Evolutionary conservation across 2,329 filamentous ascomycete species (phyloP), one percentile per base, ranked within the genome.

Genomic region (Neobulgaria alba): DNA sequence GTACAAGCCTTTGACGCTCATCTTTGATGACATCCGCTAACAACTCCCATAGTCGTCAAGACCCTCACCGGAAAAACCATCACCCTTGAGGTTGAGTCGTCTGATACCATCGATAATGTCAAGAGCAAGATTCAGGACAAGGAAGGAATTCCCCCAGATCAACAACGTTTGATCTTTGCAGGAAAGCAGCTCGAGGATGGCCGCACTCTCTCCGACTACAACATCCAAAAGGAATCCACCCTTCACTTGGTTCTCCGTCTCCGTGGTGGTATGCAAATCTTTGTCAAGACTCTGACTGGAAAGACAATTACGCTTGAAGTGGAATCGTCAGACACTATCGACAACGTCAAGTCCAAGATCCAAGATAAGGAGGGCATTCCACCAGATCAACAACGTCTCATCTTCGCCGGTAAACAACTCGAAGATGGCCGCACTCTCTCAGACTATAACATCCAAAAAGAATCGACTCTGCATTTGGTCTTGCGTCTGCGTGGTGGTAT

Each of bases 41-140:
- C 78, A 21, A 77, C 73, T 7, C 16, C 10, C 30, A 15, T 8
- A 56, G 48, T 89, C 52, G 84, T 89, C 60, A 89, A 89, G 75
- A 89, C 85, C 0, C 67, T 90, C 1, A 90, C 85, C 0, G 89
- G 89, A 48, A 95, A 95, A 73, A 95, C 89, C 0, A 95, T 95
- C 54, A 95, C 89, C 82, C 89, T 98, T 62, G 90, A 98, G 86
- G 92, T 96, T 73, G 90, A 96, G 82, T 95, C 88, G 63, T 90
- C 83, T 65, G 92, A 98, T 73, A 96, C 90, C 66, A 96, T 96
- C 73, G 90, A 96, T 82, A 96, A 95, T 50, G 89, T 95, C 1
- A 95, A 95, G 71, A 75, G 71, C 4, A 95, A 95, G 75, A 95
- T 95, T 19, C 85, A 90, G 57, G 85, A 90, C 54, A 90, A 90